Conservation (phyloP, 1,284 basidiomycete genomes). For the Gomphus bonarii region DNA sequence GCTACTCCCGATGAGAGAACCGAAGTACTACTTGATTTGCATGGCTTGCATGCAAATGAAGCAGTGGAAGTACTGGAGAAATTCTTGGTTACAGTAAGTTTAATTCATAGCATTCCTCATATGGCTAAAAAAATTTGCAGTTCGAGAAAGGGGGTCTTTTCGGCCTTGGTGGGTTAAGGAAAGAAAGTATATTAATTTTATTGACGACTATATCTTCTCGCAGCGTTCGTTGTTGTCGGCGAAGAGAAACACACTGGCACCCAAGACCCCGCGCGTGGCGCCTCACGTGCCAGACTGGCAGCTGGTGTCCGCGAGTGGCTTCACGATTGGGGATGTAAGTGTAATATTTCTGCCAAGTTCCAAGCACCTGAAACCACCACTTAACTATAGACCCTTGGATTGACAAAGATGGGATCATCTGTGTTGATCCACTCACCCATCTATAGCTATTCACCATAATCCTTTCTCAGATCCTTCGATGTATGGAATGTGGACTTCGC, state of each 20-base stretch:
- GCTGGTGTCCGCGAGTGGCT: conserved; percentile 84
- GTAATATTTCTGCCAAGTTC: background rate
- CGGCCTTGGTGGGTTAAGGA: conserved; percentile 53
- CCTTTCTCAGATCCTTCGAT: background rate
- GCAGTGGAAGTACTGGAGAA: conserved; percentile 86
- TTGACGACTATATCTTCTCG: conserved; percentile 12
- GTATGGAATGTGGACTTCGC: background rate
- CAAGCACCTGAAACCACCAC: conserved; percentile 60
- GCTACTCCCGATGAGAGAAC: conserved; percentile 72
- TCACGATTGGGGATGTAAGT: conserved; percentile 69
- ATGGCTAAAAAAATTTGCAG: conserved; percentile 25
- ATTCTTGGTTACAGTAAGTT: conserved; percentile 76
- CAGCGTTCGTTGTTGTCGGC: conserved; percentile 85
- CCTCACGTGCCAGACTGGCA: conserved; percentile 73
- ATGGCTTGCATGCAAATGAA: conserved; percentile 84
- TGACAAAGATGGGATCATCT: conserved; percentile 83
- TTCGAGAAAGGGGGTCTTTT: conserved; percentile 81
- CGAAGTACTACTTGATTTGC: conserved; percentile 74
- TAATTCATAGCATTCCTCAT: conserved; percentile 6
- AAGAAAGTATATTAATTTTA: background rate
- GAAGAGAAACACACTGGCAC: conserved; percentile 93
- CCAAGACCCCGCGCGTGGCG: conserved; percentile 71
- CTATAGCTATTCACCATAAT: conserved; percentile 15
- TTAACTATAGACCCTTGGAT: conserved; percentile 66
- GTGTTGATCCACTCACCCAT: conserved; percentile 77